Evolutionary conservation across 768 basidiomycete genomes (phyloP).

Genomic region (Hericium alpestre): DNA sequence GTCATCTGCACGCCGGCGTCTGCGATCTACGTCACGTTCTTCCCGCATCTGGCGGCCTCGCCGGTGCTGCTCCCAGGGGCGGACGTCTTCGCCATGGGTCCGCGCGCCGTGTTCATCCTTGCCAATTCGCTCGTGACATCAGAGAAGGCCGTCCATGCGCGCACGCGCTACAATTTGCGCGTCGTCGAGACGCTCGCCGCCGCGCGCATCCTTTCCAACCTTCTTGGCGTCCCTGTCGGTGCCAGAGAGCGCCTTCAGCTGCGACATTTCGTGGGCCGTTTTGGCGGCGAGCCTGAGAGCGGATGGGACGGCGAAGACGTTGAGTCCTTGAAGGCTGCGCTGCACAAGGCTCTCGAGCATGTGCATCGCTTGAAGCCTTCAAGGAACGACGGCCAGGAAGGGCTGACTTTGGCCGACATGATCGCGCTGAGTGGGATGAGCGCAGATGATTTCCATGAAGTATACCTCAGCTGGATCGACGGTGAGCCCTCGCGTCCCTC

Average conservation of each 20-base stretch:
- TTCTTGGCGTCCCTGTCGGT: constrained; percentile 34
- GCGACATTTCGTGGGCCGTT: constrained; percentile 54
- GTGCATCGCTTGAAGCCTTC: constrained; percentile 41
- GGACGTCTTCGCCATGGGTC: constrained; percentile 37
- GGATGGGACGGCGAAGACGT: constrained; percentile 24
- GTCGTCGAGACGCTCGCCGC: constrained; percentile 85
- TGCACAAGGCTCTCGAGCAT: constrained; percentile 37
- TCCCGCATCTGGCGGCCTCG: constrained; percentile 57
- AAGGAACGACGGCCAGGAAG: constrained; percentile 33
- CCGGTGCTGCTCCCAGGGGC: constrained; percentile 69
- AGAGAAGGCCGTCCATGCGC: constrained; percentile 70
- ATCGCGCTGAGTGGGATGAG: constrained; percentile 49
- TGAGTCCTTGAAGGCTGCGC: constrained; percentile 30
- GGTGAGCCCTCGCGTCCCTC: constrained; percentile 32
- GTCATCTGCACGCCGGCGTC: constrained; percentile 35
- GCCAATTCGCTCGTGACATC: constrained; percentile 79
- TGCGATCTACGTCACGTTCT: constrained; percentile 75
- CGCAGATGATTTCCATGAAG: constrained; percentile 43
- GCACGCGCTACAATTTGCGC: constrained; percentile 75
- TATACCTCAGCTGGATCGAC: constrained; percentile 73
- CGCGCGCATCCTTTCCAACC: constrained; percentile 59
- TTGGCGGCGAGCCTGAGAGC: constrained; percentile 34
- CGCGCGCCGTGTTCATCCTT: constrained; percentile 59
- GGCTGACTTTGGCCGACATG: constrained; percentile 71
- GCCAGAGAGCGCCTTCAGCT: constrained; percentile 48